Evolutionary conservation across 495 filamentous ascomycete genomes (phyloP), one percentile per base, ranked within the genome.

Genomic region (Aspergillus egyptiacus): DNA sequence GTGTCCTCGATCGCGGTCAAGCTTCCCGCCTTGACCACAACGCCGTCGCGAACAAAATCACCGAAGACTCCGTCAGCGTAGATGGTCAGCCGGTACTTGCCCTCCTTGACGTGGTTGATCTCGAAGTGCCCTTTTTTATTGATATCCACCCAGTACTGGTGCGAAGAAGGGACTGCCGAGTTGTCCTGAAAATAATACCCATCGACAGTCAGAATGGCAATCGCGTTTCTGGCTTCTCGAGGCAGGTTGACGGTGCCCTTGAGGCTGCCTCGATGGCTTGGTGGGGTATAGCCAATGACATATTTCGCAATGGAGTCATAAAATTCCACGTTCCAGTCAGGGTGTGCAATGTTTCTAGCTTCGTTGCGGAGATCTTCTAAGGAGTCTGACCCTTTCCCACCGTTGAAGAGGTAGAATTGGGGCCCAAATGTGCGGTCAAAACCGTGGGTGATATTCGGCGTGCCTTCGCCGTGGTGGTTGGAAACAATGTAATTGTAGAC

Each of bases 111-210:
- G 13, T 67, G 66, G 6, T 68, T 63, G 27, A 83, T 75, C 1
- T 39, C 55, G 40, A 75, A 78, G 4, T 51, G 51, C 1, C 78
- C 76, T n/a, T 57, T 61, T 4, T 60, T 31, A 19, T 66, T 62
- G 18, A 82, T 69, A 14, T 80, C 72, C 1, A 64, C 65, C 79
- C 77, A 81, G 58, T 82, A 81, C 55, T 82, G 78, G 42, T 76
- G 74, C 3, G 75, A 69, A 3, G 55, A 55, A 2, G 68, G 44
- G 25, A 76, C 72, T 6, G 69, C 63, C 2, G 67, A 72, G 48
- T 81, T 82, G 37, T 81, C 78, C 56, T 83, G 76, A 58, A 78
- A 79, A 46, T 76, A 74, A 9, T 75, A 63, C 1, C 71, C 69
- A 40, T 70, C 70, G 45, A 69, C 72, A 11, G 75, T 69, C 5